Evolutionary conservation across 176 grass and related monocot genomes (phyloP).

Genomic region (Raddia distichophylla): DNA sequence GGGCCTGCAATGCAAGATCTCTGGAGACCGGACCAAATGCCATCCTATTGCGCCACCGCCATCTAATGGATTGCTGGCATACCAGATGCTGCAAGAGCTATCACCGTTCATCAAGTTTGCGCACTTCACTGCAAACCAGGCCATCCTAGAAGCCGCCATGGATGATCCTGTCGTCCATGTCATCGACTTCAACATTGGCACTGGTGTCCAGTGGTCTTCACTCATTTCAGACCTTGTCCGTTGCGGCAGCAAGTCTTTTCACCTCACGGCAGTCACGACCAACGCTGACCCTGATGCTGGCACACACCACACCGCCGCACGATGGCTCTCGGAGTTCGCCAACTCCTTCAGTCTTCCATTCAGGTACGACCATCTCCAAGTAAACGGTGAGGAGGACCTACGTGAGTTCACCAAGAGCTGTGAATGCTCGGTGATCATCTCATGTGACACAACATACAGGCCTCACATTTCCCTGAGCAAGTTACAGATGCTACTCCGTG

Average conservation of each 20-base stretch:
- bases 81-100: conserved; percentile 50
- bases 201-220: conserved; percentile 59
- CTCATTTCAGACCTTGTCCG: conserved; percentile 50
- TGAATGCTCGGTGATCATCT: conserved; percentile 24
- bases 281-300: not conserved
- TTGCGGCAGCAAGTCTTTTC: conserved; percentile 28
- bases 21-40: not conserved
- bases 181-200: conserved; percentile 48
- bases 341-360: conserved; percentile 33
- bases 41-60: not conserved
- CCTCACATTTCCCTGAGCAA: conserved; percentile 21
- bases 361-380: conserved; percentile 16
- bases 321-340: conserved; percentile 51
- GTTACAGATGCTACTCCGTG: conserved; percentile 10
- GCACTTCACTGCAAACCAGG: conserved; percentile 85
- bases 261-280: conserved; percentile 29
- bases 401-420: conserved; percentile 16
- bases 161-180: conserved; percentile 43
- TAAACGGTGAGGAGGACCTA: not conserved
- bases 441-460: conserved; percentile 30
- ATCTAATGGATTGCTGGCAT: not conserved
- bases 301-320: not conserved
- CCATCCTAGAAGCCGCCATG: conserved; percentile 57
- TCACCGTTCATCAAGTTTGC: conserved; percentile 69
- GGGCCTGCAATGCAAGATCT: conserved; percentile 36